Conservation (phyloP, 1,284 basidiomycete species). For the Uromyces viciae-fabae region DNA sequence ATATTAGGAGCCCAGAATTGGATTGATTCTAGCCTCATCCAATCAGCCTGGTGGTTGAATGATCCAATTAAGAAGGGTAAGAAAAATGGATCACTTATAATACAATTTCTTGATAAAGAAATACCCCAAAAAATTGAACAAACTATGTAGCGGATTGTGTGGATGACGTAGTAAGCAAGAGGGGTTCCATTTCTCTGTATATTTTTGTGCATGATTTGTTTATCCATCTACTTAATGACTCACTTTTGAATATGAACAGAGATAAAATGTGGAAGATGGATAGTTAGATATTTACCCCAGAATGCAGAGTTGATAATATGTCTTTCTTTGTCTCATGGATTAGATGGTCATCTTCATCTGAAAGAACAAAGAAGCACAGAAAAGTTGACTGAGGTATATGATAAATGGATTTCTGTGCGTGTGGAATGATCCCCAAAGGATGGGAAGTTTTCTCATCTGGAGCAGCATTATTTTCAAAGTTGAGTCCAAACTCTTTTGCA, state of each 20-base stretch:
- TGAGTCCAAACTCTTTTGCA: background rate
- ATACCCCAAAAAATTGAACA: constrained; percentile 4
- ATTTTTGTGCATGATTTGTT: no score
- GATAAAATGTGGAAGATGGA: constrained; percentile 29
- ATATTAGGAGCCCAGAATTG: background rate
- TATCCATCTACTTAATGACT: no score
- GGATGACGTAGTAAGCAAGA: no score
- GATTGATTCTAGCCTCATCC: background rate
- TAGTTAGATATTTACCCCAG: constrained; percentile 10
- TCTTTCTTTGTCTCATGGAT: constrained; percentile 31
- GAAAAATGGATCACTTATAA: background rate
- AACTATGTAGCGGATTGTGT: constrained; percentile 24
- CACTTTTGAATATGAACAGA: constrained; percentile 45
- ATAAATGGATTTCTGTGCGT: constrained; percentile 18
- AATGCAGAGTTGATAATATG: constrained; percentile 20
- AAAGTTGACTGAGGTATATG: constrained; percentile 32
- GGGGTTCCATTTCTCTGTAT: no score
- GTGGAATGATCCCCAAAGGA: constrained; percentile 20
- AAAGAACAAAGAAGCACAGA: constrained; percentile 1
- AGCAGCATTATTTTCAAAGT: constrained; percentile 16
- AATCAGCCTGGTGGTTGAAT: constrained; percentile 4
- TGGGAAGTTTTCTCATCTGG: background rate
- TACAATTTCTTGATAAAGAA: constrained; percentile 7
- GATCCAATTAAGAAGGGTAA: background rate
- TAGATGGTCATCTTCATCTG: constrained; percentile 5